A percentile compares a stretch with the other conserved stretches of the same genome.
These are phyloP conservation scores for Aspergillus thermomutatus DNA, from an alignment of 2,329 filamentous ascomycete species.

Conservation along the genomic window DNA sequence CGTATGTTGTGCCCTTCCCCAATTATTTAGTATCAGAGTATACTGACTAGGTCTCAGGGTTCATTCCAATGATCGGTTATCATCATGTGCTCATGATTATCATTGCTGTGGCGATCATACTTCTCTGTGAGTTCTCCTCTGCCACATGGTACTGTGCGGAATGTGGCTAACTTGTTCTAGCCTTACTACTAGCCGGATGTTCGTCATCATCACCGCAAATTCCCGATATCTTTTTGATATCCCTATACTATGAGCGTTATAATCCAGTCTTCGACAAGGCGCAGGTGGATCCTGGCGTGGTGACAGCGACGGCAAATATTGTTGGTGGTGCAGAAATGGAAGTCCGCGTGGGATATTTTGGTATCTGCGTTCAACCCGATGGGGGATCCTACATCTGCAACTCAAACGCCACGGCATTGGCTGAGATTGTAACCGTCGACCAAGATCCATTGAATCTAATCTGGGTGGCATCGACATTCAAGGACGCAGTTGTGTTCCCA, in stretches of 20 bases:
- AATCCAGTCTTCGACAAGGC: constrained; percentile 75
- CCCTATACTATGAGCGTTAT: constrained; percentile 93
- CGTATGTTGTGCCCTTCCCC: constrained; percentile 26
- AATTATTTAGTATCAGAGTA: not conserved
- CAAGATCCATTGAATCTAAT: constrained; percentile 96
- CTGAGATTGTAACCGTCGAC: constrained; percentile 82
- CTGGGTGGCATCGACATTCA: constrained; percentile 95
- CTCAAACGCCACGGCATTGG: constrained; percentile 92
- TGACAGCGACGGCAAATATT: constrained; percentile 82
- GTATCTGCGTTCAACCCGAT: constrained; percentile 91
- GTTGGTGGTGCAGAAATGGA: constrained; percentile 80
- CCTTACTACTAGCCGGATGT: constrained; percentile 88
- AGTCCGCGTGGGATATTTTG: constrained; percentile 94
- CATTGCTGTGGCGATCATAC: constrained; percentile 87
- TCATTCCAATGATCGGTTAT: constrained; percentile 63
- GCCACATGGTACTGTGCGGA: constrained; percentile 1
- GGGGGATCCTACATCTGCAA: constrained; percentile 90
- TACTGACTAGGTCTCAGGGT: constrained; percentile 37
- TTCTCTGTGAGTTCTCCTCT: constrained; percentile 69
- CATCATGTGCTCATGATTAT: constrained; percentile 95
- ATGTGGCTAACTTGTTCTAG: constrained; percentile 47
- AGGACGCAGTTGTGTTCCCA: constrained; percentile 97
- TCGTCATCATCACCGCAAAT: constrained; percentile 95
- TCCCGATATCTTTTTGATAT: constrained; percentile 93
- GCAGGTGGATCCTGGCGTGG: constrained; percentile 86